Evolutionary conservation across 2,329 filamentous ascomycete genomes (phyloP).

Genomic region (Colletotrichum sp.): DNA sequence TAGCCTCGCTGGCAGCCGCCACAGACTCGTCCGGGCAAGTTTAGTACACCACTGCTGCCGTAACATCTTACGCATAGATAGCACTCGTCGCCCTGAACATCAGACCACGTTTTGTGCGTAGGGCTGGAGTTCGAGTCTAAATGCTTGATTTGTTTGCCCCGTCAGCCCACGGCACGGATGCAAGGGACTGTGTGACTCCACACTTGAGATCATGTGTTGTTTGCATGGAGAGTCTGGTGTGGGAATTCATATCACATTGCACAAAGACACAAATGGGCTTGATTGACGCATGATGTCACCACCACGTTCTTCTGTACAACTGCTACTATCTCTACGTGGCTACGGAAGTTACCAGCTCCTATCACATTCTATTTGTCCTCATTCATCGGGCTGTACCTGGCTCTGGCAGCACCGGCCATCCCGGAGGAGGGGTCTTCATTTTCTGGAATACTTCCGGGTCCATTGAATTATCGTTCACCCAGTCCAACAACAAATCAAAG

Average conservation of each 20-base stretch:
- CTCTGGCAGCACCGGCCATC: background rate
- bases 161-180: background rate
- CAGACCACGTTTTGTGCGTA: background rate
- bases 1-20: background rate
- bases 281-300: background rate
- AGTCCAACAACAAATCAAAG: conserved; percentile 25
- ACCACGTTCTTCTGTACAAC: background rate
- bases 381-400: background rate
- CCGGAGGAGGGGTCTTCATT: background rate
- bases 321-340: background rate
- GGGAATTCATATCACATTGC: background rate
- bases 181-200: background rate
- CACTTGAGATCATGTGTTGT: background rate
- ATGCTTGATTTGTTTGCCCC: background rate
- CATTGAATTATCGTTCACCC: conserved; percentile 19
- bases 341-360: background rate
- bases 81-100: background rate
- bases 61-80: too few relatives aligned
- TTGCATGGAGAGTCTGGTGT: background rate
- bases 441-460: background rate
- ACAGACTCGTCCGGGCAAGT: rapidly evolving
- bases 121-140: background rate
- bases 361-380: background rate
- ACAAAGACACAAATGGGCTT: background rate
- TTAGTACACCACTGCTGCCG: background rate